These are phyloP conservation scores for Penicillium sp. DNA, from an alignment of 2,329 filamentous ascomycete genomes.

Conservation along the genomic window DNA sequence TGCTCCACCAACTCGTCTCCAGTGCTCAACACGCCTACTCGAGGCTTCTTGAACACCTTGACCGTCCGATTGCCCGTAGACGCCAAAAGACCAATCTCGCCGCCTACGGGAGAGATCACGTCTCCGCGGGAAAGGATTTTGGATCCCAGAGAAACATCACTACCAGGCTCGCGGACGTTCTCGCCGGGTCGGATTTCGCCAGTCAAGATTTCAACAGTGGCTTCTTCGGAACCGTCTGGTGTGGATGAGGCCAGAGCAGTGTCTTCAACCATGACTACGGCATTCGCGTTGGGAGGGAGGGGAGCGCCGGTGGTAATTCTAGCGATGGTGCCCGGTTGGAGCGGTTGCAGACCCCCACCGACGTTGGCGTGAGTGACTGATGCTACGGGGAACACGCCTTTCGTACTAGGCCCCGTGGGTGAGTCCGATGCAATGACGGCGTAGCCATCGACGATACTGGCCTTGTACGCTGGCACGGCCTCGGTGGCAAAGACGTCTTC, in stretches of 20 bases:
- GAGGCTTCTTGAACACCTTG: conserved; percentile 72
- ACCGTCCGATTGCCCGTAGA: conserved; percentile 77
- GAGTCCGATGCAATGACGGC: conserved; percentile 66
- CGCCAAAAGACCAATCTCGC: conserved; percentile 87
- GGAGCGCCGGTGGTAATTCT: conserved; percentile 95
- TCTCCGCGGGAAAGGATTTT: conserved; percentile 76
- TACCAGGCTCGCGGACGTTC: conserved; percentile 89
- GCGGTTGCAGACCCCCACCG: conserved; percentile 61
- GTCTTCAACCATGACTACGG: conserved; percentile 97
- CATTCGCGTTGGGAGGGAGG: conserved; percentile 81
- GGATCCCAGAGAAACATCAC: conserved; percentile 73
- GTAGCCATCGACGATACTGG: conserved; percentile 97
- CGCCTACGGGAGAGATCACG: conserved; percentile 81
- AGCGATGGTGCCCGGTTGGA: conserved; percentile 76
- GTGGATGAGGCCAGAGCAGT: conserved; percentile 76
- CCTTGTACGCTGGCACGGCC: conserved; percentile 87
- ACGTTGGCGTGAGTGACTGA: conserved; percentile 85
- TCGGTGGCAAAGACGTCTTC: conserved; percentile 79
- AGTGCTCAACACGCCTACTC: conserved; percentile 86
- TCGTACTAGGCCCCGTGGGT: conserved; percentile 63
- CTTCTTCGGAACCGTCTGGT: conserved; percentile 80
- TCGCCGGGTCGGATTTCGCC: conserved; percentile 74
- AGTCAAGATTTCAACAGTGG: conserved; percentile 82
- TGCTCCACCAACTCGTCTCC: conserved; percentile 91
- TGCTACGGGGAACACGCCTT: conserved; percentile 82